Conservation (phyloP, 768 basidiomycete species). For the Mycena pura region DNA sequence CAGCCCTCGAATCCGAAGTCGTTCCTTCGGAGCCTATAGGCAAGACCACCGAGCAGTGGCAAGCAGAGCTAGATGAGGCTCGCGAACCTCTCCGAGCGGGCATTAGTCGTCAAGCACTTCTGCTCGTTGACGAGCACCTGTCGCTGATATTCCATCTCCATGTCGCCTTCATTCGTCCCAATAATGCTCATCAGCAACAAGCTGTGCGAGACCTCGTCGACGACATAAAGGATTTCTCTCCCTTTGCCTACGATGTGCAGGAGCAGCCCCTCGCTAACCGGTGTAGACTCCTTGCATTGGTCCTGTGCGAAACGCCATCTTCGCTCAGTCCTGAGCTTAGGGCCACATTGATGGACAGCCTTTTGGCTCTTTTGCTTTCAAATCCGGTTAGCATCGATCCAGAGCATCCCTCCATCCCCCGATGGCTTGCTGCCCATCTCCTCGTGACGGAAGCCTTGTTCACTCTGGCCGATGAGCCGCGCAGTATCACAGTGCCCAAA, state of each 20-base stretch:
- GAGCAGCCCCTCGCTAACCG: slow-evolving; percentile 83
- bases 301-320: slow-evolving; percentile 76
- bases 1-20: slow-evolving; percentile 15
- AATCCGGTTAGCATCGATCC: slow-evolving; percentile 56
- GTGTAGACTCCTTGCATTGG: slow-evolving; percentile 84
- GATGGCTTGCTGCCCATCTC: slow-evolving; percentile 88
- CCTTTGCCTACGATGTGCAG: slow-evolving; percentile 67
- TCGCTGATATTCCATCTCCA: slow-evolving; percentile 90
- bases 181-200: slow-evolving; percentile 62
- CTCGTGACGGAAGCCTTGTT: slow-evolving; percentile 87
- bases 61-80: slow-evolving; percentile 65
- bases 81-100: slow-evolving; percentile 70
- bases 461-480: slow-evolving; percentile 76
- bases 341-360: slow-evolving; percentile 66
- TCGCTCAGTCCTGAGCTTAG: slow-evolving; percentile 61
- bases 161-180: slow-evolving; percentile 75
- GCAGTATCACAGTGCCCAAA: slow-evolving; percentile 67
- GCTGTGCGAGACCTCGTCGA: slow-evolving; percentile 78
- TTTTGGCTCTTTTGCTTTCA: slow-evolving; percentile 72
- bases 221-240: slow-evolving; percentile 74
- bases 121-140: slow-evolving; percentile 85
- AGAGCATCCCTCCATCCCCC: slow-evolving; percentile 67
- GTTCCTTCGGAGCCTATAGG: slow-evolving; percentile 29
- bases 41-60: slow-evolving; percentile 69
- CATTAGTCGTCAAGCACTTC: slow-evolving; percentile 73